Evolutionary conservation across 2,329 filamentous ascomycete genomes (phyloP), one percentile per base, ranked within the genome.

Genomic region (Bipolaris cookei): DNA sequence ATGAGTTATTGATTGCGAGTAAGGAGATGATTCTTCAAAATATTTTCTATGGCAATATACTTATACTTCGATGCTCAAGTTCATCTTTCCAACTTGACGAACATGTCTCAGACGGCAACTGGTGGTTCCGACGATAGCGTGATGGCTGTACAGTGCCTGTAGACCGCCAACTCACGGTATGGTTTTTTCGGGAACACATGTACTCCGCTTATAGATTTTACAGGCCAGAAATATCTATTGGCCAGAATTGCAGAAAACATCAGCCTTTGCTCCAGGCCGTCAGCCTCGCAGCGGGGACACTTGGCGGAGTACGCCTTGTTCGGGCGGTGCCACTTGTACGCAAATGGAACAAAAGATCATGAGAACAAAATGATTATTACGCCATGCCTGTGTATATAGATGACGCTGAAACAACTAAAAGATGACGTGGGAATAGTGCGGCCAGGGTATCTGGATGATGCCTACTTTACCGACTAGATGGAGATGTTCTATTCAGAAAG

Each of bases 1-100:
- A 61, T 69, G 64, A 54, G 66, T 71, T 70, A 58, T 39, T 67
- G 61, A 38, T 56, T 66, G 57, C 67, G 62, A 56, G 64, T 56
- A 69, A 72, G 50, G 65, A 67, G 70, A 72, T 70, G 63, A 53
- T 59, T 46, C 28, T 52, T 23, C 25, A 25, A 56, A 53, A 4
- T 6, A 38, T 37, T 32, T 42, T 47, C 48, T 34, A 51, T 46
- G 13, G 46, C 21, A n/a, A 13, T n/a, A 30, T 65, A 65, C 68
- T 74, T 74, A 73, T 74, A 74, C 56, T 46, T 50, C 10, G 2
- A 35, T 39, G 37, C 14, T 34, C 6, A 13, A 39, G 32, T 28
- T 6, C 28, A 41, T 54, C 46, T 47, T 46, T 21, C 41, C 20
- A 16, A 44, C 32, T 28, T 16, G 21, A 35, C 20, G 37, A 48